These are phyloP conservation scores for Dentipellis sp. DNA, from an alignment of 768 basidiomycete species.

Conservation along the genomic window DNA sequence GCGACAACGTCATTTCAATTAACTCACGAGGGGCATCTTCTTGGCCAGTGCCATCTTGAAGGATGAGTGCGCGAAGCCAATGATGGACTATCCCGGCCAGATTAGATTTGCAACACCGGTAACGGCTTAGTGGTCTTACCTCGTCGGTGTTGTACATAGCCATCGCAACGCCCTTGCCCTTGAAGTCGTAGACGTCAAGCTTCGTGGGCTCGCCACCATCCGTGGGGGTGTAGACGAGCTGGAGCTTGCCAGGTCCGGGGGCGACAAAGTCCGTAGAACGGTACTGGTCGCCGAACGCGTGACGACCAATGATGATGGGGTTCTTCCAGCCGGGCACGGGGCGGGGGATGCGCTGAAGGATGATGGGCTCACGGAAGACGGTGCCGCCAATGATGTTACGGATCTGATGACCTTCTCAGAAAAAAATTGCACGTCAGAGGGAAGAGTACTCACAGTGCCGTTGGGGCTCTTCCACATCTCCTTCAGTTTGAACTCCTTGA, in stretches of 20 bases:
- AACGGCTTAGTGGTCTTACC: conserved; percentile 27
- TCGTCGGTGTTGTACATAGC: conserved; percentile 99
- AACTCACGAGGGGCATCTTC: conserved; percentile 57
- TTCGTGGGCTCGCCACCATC: conserved; percentile 59
- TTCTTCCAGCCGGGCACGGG: conserved; percentile 96
- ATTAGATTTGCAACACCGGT: neutral
- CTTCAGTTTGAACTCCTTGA: conserved; percentile 95
- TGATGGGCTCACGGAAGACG: conserved; percentile 97
- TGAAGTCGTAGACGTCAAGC: conserved; percentile 90
- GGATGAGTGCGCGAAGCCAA: conserved; percentile 92
- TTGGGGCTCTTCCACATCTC: conserved; percentile 99
- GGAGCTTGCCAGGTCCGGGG: conserved; percentile 88
- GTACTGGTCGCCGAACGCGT: conserved; percentile 98
- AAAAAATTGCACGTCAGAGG: neutral
- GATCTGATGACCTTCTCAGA: conserved; percentile 41
- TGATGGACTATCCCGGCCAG: conserved; percentile 58
- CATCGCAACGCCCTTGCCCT: conserved; percentile 87
- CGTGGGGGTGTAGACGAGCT: conserved; percentile 81
- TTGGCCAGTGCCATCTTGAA: conserved; percentile 92
- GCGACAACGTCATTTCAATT: neutral
- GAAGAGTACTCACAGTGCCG: conserved; percentile 58
- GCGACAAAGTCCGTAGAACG: conserved; percentile 90
- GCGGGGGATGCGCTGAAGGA: conserved; percentile 82
- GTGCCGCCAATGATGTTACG: conserved; percentile 98
- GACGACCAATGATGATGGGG: conserved; percentile 93